Evolutionary conservation across 805 yeast genomes (phyloP), one percentile per base, ranked within the genome.

Genomic region (Kuraishia ogatae): DNA sequence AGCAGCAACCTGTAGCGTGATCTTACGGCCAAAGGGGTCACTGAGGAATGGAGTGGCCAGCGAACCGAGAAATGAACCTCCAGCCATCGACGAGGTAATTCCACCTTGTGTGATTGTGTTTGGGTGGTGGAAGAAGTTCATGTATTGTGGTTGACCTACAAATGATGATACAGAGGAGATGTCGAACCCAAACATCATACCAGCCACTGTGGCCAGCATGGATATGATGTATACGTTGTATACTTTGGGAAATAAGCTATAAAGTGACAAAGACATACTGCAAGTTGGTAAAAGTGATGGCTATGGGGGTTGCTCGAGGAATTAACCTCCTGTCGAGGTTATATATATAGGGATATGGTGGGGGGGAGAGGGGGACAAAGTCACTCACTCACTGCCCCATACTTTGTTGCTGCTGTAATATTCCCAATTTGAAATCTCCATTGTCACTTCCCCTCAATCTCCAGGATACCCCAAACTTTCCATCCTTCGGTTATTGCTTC

Each of bases 101-200:
- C 87, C 77, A 26, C 96, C 96, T 67, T 88, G 94, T 48, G 72
- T 64, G 1, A 76, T 64, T 0, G 90, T 74, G 43, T 71, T 66
- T 7, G 92, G 90, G 49, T 67, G 54, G 57, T 77, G 60, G 69
- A 87, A 87, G 61, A 68, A 83, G 0, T 66, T 60, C 39, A 66
- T 65, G 66, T 88, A 89, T n/a, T 73, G 70, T 0, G 66, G 68
- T 15, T 77, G 69, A 1, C 75, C 74, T 49, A 88, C 74, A 62
- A 88, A 86, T 1, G 89, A 84, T 1, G 91, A 80, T 73, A 89
- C 80, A 0, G 96, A 87, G 1, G 93, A 82, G 54, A 86, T 83
- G 66, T 89, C 96, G 64, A 87, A 81, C 56, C 96, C 96, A 69
- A 86, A 81, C 67, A 88, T 76, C 70, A 83, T 71, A 50, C 92